phyloP scores from a whole-genome alignment of 1,284 basidiomycete species.

The Austroboletus novae-zelandiae region DNA sequence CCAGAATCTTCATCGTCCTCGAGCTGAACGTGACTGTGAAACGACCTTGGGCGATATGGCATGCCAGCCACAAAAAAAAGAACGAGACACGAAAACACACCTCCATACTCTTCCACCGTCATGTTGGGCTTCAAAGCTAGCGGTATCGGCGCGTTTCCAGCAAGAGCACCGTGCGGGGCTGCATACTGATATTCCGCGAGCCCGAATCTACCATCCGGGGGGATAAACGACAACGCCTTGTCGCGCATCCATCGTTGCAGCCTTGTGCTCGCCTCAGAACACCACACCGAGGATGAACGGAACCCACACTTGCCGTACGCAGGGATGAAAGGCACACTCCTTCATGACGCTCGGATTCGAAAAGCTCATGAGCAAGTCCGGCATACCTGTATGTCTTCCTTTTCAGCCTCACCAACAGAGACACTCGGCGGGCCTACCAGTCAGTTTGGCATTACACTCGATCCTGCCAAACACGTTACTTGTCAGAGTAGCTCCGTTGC shows the following conservation, averaged over 20 bases:
- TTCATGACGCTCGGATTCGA: constrained; percentile 72
- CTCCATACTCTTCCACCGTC: constrained; percentile 60
- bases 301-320: constrained; percentile 66
- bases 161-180: constrained; percentile 24
- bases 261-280: constrained; percentile 38
- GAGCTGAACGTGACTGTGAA: constrained; percentile 74
- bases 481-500: constrained; percentile 72
- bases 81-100: constrained; percentile 38
- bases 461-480: constrained; percentile 80
- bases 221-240: constrained; percentile 85
- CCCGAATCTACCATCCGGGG: constrained; percentile 90
- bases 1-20: constrained; percentile 61
- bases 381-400: constrained; percentile 61
- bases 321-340: constrained; percentile 89
- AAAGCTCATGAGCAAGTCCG: constrained; percentile 82
- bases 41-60: constrained; percentile 43
- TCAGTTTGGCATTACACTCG: constrained; percentile 78
- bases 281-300: neutral
- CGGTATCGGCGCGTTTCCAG: constrained; percentile 55
- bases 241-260: constrained; percentile 80
- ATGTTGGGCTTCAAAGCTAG: constrained; percentile 62
- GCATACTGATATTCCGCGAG: constrained; percentile 83
- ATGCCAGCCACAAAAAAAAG: neutral
- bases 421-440: constrained; percentile 46
- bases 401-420: neutral